These are phyloP conservation scores for Ogataea glucozyma DNA, from an alignment of 805 yeast species.

Conservation along the genomic window DNA sequence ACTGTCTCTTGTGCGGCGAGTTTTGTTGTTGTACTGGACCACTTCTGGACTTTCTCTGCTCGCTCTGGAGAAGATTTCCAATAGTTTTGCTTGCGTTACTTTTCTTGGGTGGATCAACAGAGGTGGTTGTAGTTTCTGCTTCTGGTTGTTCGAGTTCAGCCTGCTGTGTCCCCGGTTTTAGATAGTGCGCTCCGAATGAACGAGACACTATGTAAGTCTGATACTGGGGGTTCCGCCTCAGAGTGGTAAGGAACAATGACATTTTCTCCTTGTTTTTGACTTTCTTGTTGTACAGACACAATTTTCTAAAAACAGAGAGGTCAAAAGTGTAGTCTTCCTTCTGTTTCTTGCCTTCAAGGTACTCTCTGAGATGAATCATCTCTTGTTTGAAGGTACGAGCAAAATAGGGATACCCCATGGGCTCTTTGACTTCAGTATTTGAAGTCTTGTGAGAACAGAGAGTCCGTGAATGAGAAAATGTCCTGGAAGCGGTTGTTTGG, in stretches of 20 bases:
- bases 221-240: constrained; percentile 27
- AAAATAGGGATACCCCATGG: constrained; percentile 29
- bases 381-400: constrained; percentile 22
- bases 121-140: no score
- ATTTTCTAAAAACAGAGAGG: constrained; percentile 16
- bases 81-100: constrained; percentile 7
- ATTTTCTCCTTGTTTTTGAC: constrained; percentile 12
- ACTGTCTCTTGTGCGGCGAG: constrained; percentile 11
- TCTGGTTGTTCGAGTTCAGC: no score
- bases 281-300: constrained; percentile 12
- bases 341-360: constrained; percentile 13
- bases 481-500: no score
- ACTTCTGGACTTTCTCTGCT: constrained; percentile 1
- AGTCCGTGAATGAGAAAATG: no score
- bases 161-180: neutral
- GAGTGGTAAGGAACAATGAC: constrained; percentile 21
- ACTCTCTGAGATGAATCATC: constrained; percentile 14
- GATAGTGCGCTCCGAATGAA: neutral
- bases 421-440: constrained; percentile 8
- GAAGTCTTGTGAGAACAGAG: neutral
- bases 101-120: no score
- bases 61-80: constrained; percentile 10
- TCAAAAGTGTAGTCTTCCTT: constrained; percentile 11
- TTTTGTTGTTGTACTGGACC: neutral
- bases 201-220: constrained; percentile 14